phyloP scores from a whole-genome alignment of 1,139 yeast species.

The Yamadazyma pseudoaaseri region DNA sequence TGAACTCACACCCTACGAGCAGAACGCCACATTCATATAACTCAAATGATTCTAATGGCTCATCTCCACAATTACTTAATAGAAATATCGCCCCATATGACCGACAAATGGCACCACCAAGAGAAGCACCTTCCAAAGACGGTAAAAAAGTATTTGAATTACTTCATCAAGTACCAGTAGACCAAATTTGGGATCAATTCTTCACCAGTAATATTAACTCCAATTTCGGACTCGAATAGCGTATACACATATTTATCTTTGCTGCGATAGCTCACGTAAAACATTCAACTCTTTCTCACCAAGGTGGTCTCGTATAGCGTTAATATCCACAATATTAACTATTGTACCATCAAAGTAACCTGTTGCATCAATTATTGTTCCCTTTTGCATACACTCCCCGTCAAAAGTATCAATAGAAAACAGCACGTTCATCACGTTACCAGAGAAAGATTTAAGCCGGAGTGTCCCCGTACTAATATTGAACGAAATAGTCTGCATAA shows the following conservation, averaged over 20 bases:
- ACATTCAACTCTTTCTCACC: not conserved
- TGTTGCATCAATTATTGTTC: slow-evolving; percentile 18
- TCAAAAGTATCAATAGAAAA: slow-evolving; percentile 8
- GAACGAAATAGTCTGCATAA: slow-evolving; percentile 30
- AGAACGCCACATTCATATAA: slow-evolving; percentile 11
- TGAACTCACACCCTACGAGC: slow-evolving; percentile 1
- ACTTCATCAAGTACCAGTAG: slow-evolving; percentile 65
- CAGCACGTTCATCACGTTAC: not conserved
- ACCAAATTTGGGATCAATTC: slow-evolving; percentile 76
- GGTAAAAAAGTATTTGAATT: slow-evolving; percentile 59
- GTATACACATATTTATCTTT: not conserved
- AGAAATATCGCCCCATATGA: slow-evolving; percentile 1
- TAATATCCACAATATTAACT: slow-evolving; percentile 3
- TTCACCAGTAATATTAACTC: slow-evolving; percentile 34
- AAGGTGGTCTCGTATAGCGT: not conserved
- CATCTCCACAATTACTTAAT: slow-evolving; percentile 12
- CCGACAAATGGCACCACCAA: slow-evolving; percentile 1
- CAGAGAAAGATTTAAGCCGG: not conserved
- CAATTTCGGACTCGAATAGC: slow-evolving; percentile 5
- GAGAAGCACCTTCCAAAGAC: slow-evolving; percentile 28
- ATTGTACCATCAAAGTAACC: slow-evolving; percentile 14
- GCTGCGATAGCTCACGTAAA: not conserved
- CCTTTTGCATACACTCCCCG: slow-evolving; percentile 10
- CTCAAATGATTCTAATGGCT: slow-evolving; percentile 11
- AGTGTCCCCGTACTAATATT: slow-evolving; percentile 7